Conservation (phyloP, 345 rosid genomes). For the Gossypium anomalum region DNA sequence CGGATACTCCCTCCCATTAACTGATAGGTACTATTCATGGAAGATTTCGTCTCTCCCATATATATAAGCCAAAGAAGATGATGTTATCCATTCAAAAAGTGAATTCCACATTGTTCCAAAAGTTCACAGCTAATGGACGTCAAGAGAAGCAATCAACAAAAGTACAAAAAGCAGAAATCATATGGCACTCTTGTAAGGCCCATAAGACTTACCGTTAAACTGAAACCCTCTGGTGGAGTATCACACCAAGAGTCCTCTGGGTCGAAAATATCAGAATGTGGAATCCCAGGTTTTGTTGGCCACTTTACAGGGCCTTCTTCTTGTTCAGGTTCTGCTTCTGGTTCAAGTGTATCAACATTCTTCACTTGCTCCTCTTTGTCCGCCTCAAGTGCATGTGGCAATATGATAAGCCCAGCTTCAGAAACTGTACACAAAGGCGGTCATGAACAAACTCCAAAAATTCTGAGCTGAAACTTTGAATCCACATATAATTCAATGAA, state of each 20-base stretch:
- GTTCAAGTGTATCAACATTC: conserved; percentile 29
- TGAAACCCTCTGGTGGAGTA: conserved; percentile 78
- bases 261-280: conserved; percentile 53
- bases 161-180: neutral
- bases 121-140: conserved; percentile 54
- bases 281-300: conserved; percentile 62
- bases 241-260: conserved; percentile 84
- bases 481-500: neutral
- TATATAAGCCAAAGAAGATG: conserved; percentile 81
- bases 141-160: neutral
- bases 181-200: neutral
- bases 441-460: neutral
- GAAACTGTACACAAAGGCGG: conserved; percentile 37
- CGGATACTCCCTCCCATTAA: conserved; percentile 70
- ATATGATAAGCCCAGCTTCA: conserved; percentile 62
- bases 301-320: conserved; percentile 48
- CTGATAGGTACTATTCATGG: conserved; percentile 58
- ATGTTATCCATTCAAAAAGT: conserved; percentile 84
- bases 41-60: conserved; percentile 74
- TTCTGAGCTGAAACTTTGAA: conserved; percentile 9
- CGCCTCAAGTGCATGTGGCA: conserved; percentile 43
- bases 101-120: conserved; percentile 89
- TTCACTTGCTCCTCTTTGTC: conserved; percentile 29
- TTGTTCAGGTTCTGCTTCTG: conserved; percentile 46
- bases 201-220: conserved; percentile 51